phyloP scores from a whole-genome alignment of 129 eudicot genomes.

The Cynara cardunculus region DNA sequence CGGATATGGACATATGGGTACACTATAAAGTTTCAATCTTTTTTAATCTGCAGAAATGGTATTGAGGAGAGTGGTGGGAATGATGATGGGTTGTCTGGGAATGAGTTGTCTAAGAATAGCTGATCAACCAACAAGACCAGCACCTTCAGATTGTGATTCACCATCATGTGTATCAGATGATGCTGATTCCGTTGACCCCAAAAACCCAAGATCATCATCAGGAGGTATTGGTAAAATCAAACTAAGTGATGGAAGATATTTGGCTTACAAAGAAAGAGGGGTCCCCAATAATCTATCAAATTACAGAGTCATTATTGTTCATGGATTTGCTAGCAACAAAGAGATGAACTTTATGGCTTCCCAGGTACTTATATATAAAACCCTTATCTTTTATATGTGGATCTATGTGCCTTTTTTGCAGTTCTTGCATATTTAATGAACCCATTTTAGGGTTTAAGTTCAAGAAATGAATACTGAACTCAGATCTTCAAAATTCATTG shows the following conservation, averaged over 20 bases:
- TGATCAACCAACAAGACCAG: slow-evolving; percentile 45
- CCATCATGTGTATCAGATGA: slow-evolving; percentile 16
- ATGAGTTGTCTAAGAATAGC: slow-evolving; percentile 32
- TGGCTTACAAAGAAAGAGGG: slow-evolving; percentile 86
- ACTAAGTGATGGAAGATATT: slow-evolving; percentile 81
- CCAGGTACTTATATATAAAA: slow-evolving; percentile 42
- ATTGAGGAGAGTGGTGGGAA: slow-evolving; percentile 38
- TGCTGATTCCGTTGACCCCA: slow-evolving; percentile 14
- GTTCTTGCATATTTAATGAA: not conserved
- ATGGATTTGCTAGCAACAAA: slow-evolving; percentile 93
- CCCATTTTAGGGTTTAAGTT: slow-evolving; percentile 7
- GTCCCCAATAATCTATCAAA: slow-evolving; percentile 65
- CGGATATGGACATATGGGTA: slow-evolving; percentile 20
- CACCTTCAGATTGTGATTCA: slow-evolving; percentile 44
- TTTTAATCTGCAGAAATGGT: slow-evolving; percentile 38
- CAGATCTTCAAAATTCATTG: not conserved
- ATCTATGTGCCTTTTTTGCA: not conserved
- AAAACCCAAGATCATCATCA: slow-evolving; percentile 1
- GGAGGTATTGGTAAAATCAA: slow-evolving; percentile 37
- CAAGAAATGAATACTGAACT: slow-evolving; percentile 4
- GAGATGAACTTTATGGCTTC: slow-evolving; percentile 88
- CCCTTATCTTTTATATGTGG: slow-evolving; percentile 14
- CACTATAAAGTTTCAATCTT: slow-evolving; percentile 30
- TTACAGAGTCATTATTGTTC: slow-evolving; percentile 71
- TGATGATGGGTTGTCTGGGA: slow-evolving; percentile 73